Base-by-base conservation (phyloP, 768 basidiomycete genomes). In the Dentipellis fragilis region DNA sequence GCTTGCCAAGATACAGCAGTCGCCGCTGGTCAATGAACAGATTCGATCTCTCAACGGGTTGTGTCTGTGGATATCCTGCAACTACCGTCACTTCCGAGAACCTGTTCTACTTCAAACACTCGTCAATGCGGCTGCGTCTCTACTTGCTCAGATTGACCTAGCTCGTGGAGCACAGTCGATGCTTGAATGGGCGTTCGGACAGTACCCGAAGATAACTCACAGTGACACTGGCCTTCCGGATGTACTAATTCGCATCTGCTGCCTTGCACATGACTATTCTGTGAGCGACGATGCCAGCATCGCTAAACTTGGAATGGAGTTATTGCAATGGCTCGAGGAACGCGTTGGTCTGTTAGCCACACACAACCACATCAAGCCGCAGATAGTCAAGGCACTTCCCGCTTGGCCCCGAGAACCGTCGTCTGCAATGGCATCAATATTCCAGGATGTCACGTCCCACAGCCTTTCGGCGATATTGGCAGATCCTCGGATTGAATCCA, bases 11-110 rank as follows among this genome's bases (percentile, higher is more conserved):
- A 70, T 92, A 9, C 79, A 88, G 56, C 67, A 70, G 10, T 80
- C 82, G 0, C 84, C 84, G 17, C 75, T 96, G 39, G 78, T 95
- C 58, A 89, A 90, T 66, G 91, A 95, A 65, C 89, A 94, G 65
- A 68, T 83, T 40, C 82, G 94, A 11, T 71, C 85, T 29, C 64
- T 93, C 40, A 85, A 90, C 54, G 79, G 81, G 1, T 70, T 95
- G 47, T 81, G 80, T 23, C 68, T 97, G 29, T 85, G 89, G 77
- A 75, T 92, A 47, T 76, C 92, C 3, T 75, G 79, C 40, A 78
- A 81, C 56, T 67, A 73, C 47, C 65, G 74, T 23, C 75, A 79
- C 47, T 84, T 90, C 64, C 67, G 71, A 16, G 77, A 87, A 50
- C 61, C 72, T 0, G 78, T 78, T 1, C 71, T 94, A 9, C 75